These are phyloP conservation scores for Schwanniomyces pseudopolymorphus DNA, from an alignment of 805 yeast genomes.

Conservation along the genomic window DNA sequence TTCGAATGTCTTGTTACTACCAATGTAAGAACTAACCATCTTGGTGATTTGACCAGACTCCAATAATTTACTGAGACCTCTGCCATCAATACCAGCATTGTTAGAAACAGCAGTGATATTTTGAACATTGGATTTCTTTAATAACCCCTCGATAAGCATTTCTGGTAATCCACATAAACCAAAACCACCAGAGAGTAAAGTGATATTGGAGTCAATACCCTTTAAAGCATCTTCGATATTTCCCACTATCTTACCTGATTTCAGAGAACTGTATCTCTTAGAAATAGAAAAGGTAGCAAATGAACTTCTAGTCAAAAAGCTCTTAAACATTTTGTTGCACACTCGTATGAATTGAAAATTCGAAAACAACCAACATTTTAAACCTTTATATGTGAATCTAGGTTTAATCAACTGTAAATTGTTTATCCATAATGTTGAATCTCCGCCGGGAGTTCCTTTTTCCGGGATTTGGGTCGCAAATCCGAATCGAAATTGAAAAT, in stretches of 20 bases:
- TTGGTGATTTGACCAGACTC: slow-evolving; percentile 42
- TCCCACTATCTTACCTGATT: slow-evolving; percentile 13
- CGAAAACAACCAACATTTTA: not conserved
- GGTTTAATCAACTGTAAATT: not conserved
- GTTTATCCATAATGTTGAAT: not conserved
- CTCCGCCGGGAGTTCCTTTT: not conserved
- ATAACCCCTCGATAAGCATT: slow-evolving; percentile 39
- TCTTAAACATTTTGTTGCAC: not conserved
- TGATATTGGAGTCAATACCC: slow-evolving; percentile 26
- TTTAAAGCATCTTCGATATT: slow-evolving; percentile 28
- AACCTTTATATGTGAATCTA: not conserved
- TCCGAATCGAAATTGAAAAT: not conserved
- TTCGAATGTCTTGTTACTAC: slow-evolving; percentile 43
- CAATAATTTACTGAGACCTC: slow-evolving; percentile 43
- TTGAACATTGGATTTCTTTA: slow-evolving; percentile 27
- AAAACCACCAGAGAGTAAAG: slow-evolving; percentile 49
- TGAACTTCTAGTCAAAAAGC: not conserved
- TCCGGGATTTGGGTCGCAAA: not conserved
- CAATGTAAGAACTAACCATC: slow-evolving; percentile 49
- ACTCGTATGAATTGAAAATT: not conserved
- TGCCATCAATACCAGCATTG: slow-evolving; percentile 47
- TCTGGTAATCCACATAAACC: slow-evolving; percentile 51
- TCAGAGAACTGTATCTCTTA: not conserved
- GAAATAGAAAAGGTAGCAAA: not conserved
- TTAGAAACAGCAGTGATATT: slow-evolving; percentile 47